A percentile compares a stretch with the other conserved stretches of the same genome.
These are phyloP conservation scores for Curvularia sp. DNA, from an alignment of 2,329 filamentous ascomycete genomes.

Conservation along the genomic window DNA sequence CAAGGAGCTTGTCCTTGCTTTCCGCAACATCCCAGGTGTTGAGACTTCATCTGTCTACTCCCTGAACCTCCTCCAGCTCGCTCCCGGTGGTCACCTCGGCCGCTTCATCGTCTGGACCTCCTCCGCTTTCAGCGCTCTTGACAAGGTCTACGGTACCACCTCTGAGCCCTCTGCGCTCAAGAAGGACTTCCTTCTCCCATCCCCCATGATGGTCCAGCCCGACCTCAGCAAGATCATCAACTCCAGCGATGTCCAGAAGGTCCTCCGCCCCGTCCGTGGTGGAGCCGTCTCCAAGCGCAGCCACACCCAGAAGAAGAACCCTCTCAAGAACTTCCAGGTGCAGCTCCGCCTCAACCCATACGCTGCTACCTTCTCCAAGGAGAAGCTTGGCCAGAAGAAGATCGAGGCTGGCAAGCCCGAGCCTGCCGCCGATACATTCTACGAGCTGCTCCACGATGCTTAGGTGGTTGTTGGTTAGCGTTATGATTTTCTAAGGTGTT, in stretches of 20 bases:
- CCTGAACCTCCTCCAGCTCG: conserved; percentile 98
- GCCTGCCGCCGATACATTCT: conserved; percentile 61
- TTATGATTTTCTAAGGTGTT: conserved; percentile 37
- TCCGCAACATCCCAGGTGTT: conserved; percentile 99
- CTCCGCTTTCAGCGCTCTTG: conserved; percentile 92
- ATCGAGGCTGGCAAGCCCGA: conserved; percentile 68
- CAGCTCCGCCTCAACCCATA: conserved; percentile 99
- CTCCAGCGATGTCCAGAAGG: conserved; percentile 97
- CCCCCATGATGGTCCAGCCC: conserved; percentile 89
- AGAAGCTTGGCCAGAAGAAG: conserved; percentile 78
- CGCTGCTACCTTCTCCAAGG: conserved; percentile 86
- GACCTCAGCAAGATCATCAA: conserved; percentile 99
- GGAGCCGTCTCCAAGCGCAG: conserved; percentile 87
- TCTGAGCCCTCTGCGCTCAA: conserved; percentile 89
- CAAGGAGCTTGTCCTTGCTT: conserved; percentile 89
- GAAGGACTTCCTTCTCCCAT: conserved; percentile 98
- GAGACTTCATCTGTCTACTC: conserved; percentile 94
- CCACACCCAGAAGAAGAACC: conserved; percentile 99
- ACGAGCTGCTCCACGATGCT: conserved; percentile 56
- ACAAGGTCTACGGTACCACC: conserved; percentile 95
- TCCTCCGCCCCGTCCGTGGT: conserved; percentile 90
- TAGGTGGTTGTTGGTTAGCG: conserved; percentile 45
- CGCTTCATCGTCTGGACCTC: conserved; percentile 99
- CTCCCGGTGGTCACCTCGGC: conserved; percentile 96
- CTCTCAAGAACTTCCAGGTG: conserved; percentile 98